A percentile compares a stretch with the other conserved stretches of the same genome.
Evolutionary conservation across 2,329 filamentous ascomycete genomes (phyloP).

Genomic region (Chlorencoelia australis): DNA sequence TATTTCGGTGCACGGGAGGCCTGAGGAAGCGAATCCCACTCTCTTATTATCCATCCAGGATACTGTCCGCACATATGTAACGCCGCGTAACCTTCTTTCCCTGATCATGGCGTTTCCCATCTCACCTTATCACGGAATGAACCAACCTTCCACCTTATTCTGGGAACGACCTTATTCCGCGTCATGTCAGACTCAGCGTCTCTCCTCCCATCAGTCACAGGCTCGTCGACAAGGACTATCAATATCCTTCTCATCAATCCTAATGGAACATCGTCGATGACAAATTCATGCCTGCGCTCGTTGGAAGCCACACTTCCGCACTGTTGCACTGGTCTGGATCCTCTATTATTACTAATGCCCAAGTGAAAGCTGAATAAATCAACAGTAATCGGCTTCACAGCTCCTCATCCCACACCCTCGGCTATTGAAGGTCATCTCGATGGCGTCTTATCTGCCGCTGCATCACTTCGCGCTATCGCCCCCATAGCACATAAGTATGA

Average conservation of each 20-base stretch:
- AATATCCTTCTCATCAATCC: slow-evolving; percentile 39
- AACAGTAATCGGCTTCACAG: slow-evolving; percentile 42
- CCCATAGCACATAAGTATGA: slow-evolving; percentile 40
- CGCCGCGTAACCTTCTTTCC: too few relatives aligned
- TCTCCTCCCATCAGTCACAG: slow-evolving; percentile 20
- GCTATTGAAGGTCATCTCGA: slow-evolving; percentile 42
- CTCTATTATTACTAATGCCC: too few relatives aligned
- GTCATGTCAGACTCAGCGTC: slow-evolving; percentile 1
- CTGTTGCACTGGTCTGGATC: slow-evolving; percentile 28
- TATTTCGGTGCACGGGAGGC: too few relatives aligned
- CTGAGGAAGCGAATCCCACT: too few relatives aligned
- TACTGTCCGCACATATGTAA: too few relatives aligned
- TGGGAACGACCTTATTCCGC: not conserved
- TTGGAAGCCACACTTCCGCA: slow-evolving; percentile 34
- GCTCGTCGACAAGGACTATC: slow-evolving; percentile 19
- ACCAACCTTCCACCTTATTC: too few relatives aligned
- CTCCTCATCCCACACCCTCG: slow-evolving; percentile 36
- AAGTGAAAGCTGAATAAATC: too few relatives aligned
- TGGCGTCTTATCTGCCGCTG: slow-evolving; percentile 39
- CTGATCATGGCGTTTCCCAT: too few relatives aligned
- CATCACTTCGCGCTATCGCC: slow-evolving; percentile 35
- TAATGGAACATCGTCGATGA: slow-evolving; percentile 38
- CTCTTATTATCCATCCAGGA: too few relatives aligned
- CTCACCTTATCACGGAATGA: too few relatives aligned
- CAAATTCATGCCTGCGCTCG: slow-evolving; percentile 35